Percentiles rank a stretch among this genome's conserved stretches.
Evolutionary conservation across 1,139 yeast species (phyloP).

Genomic region (Citeromyces hawaiiensis): DNA sequence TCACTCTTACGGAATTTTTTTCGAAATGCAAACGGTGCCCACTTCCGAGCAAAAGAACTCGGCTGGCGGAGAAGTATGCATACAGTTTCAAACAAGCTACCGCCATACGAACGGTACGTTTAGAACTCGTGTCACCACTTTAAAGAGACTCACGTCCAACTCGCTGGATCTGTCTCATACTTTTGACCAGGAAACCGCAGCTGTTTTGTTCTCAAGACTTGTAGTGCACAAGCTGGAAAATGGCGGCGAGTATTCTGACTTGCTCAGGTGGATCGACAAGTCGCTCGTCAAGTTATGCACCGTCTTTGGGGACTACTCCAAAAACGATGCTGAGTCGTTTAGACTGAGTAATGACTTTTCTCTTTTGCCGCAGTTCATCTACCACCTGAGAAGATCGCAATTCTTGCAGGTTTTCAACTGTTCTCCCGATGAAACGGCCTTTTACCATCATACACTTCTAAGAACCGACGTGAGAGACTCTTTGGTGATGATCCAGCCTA

Average conservation of each 20-base stretch:
- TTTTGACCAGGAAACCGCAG: constrained; percentile 99
- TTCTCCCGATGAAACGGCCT: constrained; percentile 98
- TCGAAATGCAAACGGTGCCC: constrained; percentile 57
- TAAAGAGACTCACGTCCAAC: constrained; percentile 19
- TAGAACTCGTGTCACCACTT: constrained; percentile 83
- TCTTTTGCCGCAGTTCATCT: constrained; percentile 88
- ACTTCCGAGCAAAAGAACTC: constrained; percentile 18
- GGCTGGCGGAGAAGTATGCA: constrained; percentile 37
- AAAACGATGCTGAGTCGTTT: constrained; percentile 66
- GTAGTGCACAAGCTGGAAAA: constrained; percentile 81
- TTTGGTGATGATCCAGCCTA: constrained; percentile 94
- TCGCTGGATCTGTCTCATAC: constrained; percentile 28
- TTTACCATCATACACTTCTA: constrained; percentile 83
- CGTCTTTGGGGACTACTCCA: constrained; percentile 77
- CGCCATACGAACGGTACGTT: constrained; percentile 75
- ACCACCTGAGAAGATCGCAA: constrained; percentile 92
- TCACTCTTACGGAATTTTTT: constrained; percentile 77
- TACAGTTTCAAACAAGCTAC: constrained; percentile 65
- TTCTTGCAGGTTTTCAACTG: constrained; percentile 93
- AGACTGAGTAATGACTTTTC: constrained; percentile 68
- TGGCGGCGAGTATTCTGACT: constrained; percentile 34
- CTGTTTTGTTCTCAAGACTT: constrained; percentile 87
- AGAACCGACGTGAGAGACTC: constrained; percentile 90
- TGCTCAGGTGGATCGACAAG: constrained; percentile 79
- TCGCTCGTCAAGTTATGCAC: constrained; percentile 74